Base-by-base conservation (phyloP, 306 rosid genomes). In the Sicyos baderoa region DNA sequence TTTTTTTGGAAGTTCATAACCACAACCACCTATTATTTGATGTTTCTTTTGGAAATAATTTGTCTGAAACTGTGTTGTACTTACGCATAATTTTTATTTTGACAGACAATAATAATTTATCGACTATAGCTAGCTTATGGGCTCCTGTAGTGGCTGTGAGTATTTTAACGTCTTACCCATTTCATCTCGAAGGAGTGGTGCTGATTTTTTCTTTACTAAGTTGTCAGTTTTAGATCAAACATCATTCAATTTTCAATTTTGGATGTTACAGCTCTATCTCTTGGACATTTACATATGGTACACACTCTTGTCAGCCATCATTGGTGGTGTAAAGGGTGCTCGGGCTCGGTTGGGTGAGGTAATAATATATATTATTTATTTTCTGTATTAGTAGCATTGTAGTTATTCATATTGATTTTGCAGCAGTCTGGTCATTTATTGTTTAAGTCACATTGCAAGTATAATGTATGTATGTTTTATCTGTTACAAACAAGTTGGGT, bases 111-210 rank as follows among this genome's bases (percentile, higher is more conserved):
- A 71, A 89, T 62, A 89, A 93, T 75, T 77, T 55, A 62, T 82
- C 87, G 70, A 93, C 99, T 14, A 7, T 93, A 40, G 86, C 74
- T 69, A 83, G 91, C 86, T 77, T 93, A 58, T 93, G 99, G 99
- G 86, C 94, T 79, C 99, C 99, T 78, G 97, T 93, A 72, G 82
- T 89, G 80, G 96, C 96, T 73, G 99, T 93, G 82, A 90, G 99
- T 88, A 75, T 74, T 79, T 55, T 74, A 79, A 67, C 72, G 56
- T 72, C 62, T 74, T 1, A 55, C 62, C 17, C 54, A 12, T 42
- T 22, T 75, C 50, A 61, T 71, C 1, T 78, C 11, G 72, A 72
- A 18, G 48, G 7, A 60, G 7, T 37, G 37, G 11, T 73, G 56
- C 42, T 54, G 35, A 54, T 54, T 57, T 70, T 70, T 17, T 70